Evolutionary conservation across 2,329 filamentous ascomycete species (phyloP), one percentile per base, ranked within the genome.

Genomic region (Aquanectria penicillioides): DNA sequence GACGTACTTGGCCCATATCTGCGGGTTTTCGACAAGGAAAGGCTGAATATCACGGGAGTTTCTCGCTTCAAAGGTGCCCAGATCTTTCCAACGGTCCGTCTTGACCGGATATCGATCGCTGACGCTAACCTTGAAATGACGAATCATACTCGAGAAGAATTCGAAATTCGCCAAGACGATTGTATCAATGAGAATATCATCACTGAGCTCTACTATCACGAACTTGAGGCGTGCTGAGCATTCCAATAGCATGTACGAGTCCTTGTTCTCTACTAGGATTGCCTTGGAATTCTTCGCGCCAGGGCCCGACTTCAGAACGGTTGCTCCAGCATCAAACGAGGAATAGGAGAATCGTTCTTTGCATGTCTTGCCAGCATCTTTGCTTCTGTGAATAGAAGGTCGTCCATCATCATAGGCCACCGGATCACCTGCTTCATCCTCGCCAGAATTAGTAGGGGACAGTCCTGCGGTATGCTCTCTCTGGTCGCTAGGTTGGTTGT

Each of bases 291-390:
- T 96, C 74, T 95, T 96, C 53, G 92, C 91, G 62, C 94, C 89
- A 4, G 86, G 82, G 71, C 96, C 97, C 3, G 92, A 92, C 79
- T 98, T 98, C 61, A 97, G 82, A 23, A 98, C 87, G 1, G 93
- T 97, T 11, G 95, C 95, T 10, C 95, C 95, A 60, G 93, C 97
- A 74, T 99, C 95, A 71, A 98, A 98, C 1, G 94, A 98, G 6
- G 95, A 93, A 77, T 97, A 99, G 52, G 97, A 98, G 76, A 97
- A 97, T 38, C 95, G 86, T 77, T 98, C 95, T 76, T 98, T 98
- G 83, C 94, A 97, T 0, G 95, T 99, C 75, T 92, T 97, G 7
- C 95, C 95, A 4, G 95, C 95, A 75, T 98, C 94, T 75, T 96
- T 97, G 72, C 91, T 93, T 31, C 92, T 86, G 61, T 87, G 83